Evolutionary conservation across 2,329 filamentous ascomycete genomes (phyloP).

Genomic region (Neofusicoccum sp.): DNA sequence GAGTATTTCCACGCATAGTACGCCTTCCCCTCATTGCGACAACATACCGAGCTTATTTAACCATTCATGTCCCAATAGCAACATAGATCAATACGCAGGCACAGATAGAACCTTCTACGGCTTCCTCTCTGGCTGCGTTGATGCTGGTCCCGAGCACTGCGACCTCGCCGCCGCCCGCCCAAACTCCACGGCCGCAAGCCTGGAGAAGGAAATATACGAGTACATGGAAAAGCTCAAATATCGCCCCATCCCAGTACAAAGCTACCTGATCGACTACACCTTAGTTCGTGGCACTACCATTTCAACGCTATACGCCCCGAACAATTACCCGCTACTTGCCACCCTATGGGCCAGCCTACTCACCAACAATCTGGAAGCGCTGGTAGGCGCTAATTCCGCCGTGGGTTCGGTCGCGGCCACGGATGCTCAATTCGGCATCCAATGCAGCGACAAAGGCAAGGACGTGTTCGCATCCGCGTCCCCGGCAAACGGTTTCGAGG

Average conservation of each 20-base stretch:
- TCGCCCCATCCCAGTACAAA: slow-evolving; percentile 39
- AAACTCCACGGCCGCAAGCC: slow-evolving; percentile 30
- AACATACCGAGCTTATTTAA: not conserved
- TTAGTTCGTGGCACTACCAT: not conserved
- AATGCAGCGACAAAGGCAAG: not conserved
- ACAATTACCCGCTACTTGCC: not conserved
- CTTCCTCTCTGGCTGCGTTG: slow-evolving; percentile 50
- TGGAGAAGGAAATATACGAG: slow-evolving; percentile 36
- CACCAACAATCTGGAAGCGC: not conserved
- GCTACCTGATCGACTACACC: slow-evolving; percentile 46
- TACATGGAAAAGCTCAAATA: slow-evolving; percentile 43
- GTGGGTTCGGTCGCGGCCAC: not conserved
- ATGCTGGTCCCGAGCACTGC: slow-evolving; percentile 44
- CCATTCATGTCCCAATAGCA: not conserved
- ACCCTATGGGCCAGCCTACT: not conserved
- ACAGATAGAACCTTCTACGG: slow-evolving; percentile 45
- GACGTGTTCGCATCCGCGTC: not conserved
- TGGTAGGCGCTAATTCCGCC: not conserved
- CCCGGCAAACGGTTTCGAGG: not conserved
- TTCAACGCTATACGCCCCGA: not conserved
- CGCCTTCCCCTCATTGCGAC: not conserved
- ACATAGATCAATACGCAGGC: slow-evolving; percentile 32
- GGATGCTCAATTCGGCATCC: not conserved
- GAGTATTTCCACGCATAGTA: slow-evolving; percentile 51
- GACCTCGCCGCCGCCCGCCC: slow-evolving; percentile 39